phyloP scores from a whole-genome alignment of 768 basidiomycete species.

The Termitomyces sp. region DNA sequence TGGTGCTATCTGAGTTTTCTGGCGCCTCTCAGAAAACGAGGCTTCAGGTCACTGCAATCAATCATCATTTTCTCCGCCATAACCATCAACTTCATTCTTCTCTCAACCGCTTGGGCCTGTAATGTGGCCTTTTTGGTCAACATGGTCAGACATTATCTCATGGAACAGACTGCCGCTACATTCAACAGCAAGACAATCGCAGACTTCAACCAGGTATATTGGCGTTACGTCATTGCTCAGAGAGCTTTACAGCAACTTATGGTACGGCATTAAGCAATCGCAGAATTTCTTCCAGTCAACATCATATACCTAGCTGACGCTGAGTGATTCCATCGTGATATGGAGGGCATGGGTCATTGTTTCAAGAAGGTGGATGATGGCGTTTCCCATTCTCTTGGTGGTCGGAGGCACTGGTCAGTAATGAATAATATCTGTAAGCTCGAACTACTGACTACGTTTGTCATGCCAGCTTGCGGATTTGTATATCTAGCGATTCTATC shows the following conservation, averaged over 20 bases:
- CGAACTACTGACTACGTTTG: neutral
- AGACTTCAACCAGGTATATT: neutral
- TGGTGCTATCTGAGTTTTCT: no score
- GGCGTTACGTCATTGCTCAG: neutral
- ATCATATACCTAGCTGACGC: neutral
- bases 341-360: neutral
- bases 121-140: neutral
- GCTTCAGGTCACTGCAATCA: no score
- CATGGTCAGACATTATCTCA: neutral
- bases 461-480: neutral
- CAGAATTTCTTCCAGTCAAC: neutral
- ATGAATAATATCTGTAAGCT: neutral
- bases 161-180: neutral
- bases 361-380: neutral
- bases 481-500: neutral
- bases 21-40: no score
- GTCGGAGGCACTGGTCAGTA: neutral
- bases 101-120: neutral
- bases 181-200: neutral
- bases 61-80: neutral
- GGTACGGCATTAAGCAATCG: neutral
- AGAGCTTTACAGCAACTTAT: neutral
- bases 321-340: conserved; percentile 2
- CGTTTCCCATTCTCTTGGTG: neutral
- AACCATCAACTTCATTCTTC: neutral